A percentile compares a stretch with the other conserved stretches of the same genome.
phyloP scores from a whole-genome alignment of 2,329 filamentous ascomycete species.

The Diaporthe humulicola region DNA sequence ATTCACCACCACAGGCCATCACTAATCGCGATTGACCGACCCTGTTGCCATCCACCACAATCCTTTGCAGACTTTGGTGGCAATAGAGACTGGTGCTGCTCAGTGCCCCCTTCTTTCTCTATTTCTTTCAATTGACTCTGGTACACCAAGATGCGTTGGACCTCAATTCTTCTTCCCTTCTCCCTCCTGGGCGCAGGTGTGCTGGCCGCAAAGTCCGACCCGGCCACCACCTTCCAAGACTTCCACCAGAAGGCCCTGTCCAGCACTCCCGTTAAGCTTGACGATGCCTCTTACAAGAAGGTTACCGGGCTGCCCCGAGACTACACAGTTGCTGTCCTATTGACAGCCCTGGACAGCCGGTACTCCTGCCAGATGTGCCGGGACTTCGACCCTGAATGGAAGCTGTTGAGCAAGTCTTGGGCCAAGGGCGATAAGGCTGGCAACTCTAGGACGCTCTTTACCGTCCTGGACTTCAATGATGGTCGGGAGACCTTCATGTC shows the following conservation, averaged over 20 bases:
- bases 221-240: slow-evolving; percentile 74
- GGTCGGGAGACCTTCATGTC: slow-evolving; percentile 89
- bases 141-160: slow-evolving; percentile 74
- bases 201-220: slow-evolving; percentile 68
- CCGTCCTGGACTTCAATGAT: slow-evolving; percentile 87
- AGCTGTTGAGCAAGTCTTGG: slow-evolving; percentile 89
- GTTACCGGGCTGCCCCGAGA: slow-evolving; percentile 84
- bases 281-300: slow-evolving; percentile 80
- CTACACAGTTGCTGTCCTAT: slow-evolving; percentile 83
- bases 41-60: slow-evolving; percentile 23
- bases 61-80: slow-evolving; percentile 26
- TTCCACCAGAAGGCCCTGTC: slow-evolving; percentile 78
- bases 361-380: slow-evolving; percentile 89
- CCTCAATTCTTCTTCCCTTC: slow-evolving; percentile 73
- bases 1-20: slow-evolving; percentile 7
- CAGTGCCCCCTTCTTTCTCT: neutral
- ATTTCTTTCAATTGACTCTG: slow-evolving; percentile 11
- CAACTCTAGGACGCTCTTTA: slow-evolving; percentile 81
- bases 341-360: slow-evolving; percentile 87
- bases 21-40: neutral
- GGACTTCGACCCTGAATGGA: slow-evolving; percentile 96
- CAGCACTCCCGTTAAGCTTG: slow-evolving; percentile 80
- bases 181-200: slow-evolving; percentile 71
- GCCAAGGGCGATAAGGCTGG: slow-evolving; percentile 83
- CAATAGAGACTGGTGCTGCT: slow-evolving; percentile 21